These are phyloP conservation scores for Coelastrella sp. DNA, from an alignment of 139 green algal genomes.

Conservation along the genomic window DNA sequence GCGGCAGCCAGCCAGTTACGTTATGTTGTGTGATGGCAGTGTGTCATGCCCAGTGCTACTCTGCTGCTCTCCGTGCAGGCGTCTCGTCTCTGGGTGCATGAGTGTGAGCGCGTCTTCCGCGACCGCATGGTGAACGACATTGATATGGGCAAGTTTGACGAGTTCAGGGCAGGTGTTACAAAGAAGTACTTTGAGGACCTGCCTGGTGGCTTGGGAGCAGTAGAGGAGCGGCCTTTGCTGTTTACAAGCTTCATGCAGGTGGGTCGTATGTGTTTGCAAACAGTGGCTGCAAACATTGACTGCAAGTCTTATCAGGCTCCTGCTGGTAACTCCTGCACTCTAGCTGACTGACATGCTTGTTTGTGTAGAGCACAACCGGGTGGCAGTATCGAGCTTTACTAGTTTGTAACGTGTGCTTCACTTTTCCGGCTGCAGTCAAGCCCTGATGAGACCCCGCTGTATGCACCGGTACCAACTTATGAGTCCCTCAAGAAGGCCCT, in stretches of 20 bases:
- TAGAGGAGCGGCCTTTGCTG: slow-evolving; percentile 82
- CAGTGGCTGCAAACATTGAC: not conserved
- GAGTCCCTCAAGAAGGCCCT: slow-evolving; percentile 78
- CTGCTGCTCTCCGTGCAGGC: slow-evolving; percentile 56
- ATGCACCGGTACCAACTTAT: slow-evolving; percentile 58
- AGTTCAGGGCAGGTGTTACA: slow-evolving; percentile 73
- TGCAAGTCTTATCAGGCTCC: no score
- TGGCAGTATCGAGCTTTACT: no score
- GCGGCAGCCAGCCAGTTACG: no score
- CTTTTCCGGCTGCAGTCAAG: slow-evolving; percentile 1
- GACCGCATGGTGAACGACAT: slow-evolving; percentile 88
- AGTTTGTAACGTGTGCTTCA: no score
- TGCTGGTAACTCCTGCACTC: no score
- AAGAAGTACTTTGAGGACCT: slow-evolving; percentile 82
- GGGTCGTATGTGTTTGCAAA: not conserved
- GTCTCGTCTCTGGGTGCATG: slow-evolving; percentile 88
- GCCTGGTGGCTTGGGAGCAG: slow-evolving; percentile 50
- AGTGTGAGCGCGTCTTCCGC: slow-evolving; percentile 88
- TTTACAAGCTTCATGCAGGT: slow-evolving; percentile 70
- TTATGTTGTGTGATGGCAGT: no score
- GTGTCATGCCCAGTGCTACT: no score
- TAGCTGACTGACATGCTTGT: no score
- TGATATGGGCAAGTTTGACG: slow-evolving; percentile 84
- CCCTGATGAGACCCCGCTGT: slow-evolving; percentile 71
- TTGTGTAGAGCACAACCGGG: no score